Conservation (phyloP, 2,329 filamentous ascomycete genomes). For the Colletotrichum paranaense region DNA sequence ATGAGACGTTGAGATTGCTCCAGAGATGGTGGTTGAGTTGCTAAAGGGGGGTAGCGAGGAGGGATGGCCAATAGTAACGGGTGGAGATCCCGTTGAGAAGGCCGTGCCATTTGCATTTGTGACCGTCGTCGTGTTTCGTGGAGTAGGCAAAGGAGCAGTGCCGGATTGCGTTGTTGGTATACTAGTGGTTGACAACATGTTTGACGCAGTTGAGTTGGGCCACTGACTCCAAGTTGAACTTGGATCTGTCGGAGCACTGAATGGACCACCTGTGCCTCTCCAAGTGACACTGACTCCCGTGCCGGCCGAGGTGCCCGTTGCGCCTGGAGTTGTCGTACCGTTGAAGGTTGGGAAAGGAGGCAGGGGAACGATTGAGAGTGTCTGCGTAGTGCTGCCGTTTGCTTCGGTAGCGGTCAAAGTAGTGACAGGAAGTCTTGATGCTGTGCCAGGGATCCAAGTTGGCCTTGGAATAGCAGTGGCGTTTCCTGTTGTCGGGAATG, state of each 20-base stretch:
- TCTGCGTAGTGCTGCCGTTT: background rate
- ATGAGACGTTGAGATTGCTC: background rate
- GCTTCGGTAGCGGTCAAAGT: slow-evolving; percentile 2
- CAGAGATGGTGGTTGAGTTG: slow-evolving; percentile 19
- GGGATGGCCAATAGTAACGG: background rate
- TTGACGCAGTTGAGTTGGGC: background rate
- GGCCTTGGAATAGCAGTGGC: background rate
- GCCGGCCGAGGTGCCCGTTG: background rate
- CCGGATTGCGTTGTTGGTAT: background rate
- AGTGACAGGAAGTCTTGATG: background rate
- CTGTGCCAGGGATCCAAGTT: background rate
- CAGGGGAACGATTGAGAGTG: background rate
- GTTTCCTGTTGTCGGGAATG: slow-evolving; percentile 15
- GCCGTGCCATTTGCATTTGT: background rate
- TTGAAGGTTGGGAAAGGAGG: slow-evolving; percentile 1
- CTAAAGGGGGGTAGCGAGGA: background rate
- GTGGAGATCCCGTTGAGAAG: background rate
- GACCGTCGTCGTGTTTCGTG: background rate
- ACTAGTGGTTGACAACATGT: background rate
- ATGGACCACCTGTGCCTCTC: background rate
- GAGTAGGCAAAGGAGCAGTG: background rate
- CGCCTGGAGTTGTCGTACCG: background rate
- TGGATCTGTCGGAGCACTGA: background rate
- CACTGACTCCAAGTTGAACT: slow-evolving; percentile 2
- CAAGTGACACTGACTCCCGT: background rate